Evolutionary conservation across 169 alveolate species (phyloP).

Genomic region (Besnoitia besnoiti): DNA sequence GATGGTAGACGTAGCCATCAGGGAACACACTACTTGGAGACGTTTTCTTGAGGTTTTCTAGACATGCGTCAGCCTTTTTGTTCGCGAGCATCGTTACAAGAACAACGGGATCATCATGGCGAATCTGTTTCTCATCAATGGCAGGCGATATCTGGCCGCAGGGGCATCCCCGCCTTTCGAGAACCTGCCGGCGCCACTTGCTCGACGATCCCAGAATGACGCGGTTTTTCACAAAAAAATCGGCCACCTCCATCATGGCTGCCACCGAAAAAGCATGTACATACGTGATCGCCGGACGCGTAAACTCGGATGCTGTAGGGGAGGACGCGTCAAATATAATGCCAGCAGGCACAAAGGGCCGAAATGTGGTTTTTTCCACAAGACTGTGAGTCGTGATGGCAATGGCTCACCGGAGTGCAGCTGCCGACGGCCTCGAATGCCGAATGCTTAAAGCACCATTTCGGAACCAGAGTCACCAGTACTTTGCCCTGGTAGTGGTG

Average conservation of each 20-base stretch:
- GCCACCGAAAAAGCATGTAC: too few species aligned
- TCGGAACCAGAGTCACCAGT: too few species aligned
- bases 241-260: not conserved
- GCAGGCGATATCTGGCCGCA: constrained; percentile 14
- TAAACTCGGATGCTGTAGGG: too few species aligned
- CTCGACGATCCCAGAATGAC: constrained; percentile 13
- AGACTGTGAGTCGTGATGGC: too few species aligned
- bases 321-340: too few species aligned
- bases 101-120: not conserved
- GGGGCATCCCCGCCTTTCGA: not conserved
- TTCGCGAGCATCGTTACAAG: constrained; percentile 23
- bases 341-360: too few species aligned
- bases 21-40: not conserved
- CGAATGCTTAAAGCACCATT: too few species aligned
- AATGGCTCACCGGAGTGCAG: too few species aligned
- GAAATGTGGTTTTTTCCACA: too few species aligned
- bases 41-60: not conserved
- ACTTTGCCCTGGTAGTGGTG: too few species aligned
- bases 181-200: constrained; percentile 13
- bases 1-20: not conserved
- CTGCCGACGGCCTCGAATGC: too few species aligned
- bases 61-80: constrained; percentile 49
- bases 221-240: not conserved
- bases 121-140: constrained; percentile 34
- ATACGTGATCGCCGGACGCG: too few species aligned